phyloP scores from a whole-genome alignment of 345 rosid species.

The Salix dunnii region DNA sequence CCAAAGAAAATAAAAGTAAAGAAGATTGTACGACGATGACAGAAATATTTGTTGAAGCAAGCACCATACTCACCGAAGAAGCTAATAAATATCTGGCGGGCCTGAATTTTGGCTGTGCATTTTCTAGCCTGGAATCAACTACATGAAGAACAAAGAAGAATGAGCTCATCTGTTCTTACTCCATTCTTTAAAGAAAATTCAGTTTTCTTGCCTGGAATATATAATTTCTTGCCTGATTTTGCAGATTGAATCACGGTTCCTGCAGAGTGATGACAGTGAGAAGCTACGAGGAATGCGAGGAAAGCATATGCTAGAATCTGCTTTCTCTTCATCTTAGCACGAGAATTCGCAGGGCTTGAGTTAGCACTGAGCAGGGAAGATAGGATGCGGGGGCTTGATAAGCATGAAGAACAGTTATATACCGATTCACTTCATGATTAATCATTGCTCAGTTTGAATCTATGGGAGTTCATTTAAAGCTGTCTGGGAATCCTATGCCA shows the following conservation, averaged over 20 bases:
- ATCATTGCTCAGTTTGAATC: slow-evolving; percentile 30
- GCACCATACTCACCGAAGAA: slow-evolving; percentile 14
- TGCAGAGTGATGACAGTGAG: slow-evolving; percentile 6
- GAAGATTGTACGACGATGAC: too few species aligned
- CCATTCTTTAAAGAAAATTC: too few species aligned
- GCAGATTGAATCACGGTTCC: background rate
- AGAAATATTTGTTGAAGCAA: too few species aligned
- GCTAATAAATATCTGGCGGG: background rate
- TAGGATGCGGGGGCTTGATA: background rate
- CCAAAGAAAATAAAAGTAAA: too few species aligned
- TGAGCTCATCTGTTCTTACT: background rate
- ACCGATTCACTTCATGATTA: background rate
- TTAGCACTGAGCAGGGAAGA: background rate
- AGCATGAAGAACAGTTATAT: slow-evolving; percentile 12
- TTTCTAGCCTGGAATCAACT: slow-evolving; percentile 6
- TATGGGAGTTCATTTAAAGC: background rate
- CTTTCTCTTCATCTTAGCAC: slow-evolving; percentile 18
- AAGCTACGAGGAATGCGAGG: slow-evolving; percentile 14
- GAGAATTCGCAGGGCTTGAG: background rate
- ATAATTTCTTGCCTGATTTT: slow-evolving; percentile 20
- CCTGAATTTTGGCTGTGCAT: slow-evolving; percentile 8
- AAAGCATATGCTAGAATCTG: slow-evolving; percentile 6
- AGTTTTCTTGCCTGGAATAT: too few species aligned
- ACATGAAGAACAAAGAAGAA: background rate
- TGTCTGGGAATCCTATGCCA: slow-evolving; percentile 39